These are phyloP conservation scores for Erysimum cheiranthoides DNA, from an alignment of 345 rosid genomes.

Conservation along the genomic window DNA sequence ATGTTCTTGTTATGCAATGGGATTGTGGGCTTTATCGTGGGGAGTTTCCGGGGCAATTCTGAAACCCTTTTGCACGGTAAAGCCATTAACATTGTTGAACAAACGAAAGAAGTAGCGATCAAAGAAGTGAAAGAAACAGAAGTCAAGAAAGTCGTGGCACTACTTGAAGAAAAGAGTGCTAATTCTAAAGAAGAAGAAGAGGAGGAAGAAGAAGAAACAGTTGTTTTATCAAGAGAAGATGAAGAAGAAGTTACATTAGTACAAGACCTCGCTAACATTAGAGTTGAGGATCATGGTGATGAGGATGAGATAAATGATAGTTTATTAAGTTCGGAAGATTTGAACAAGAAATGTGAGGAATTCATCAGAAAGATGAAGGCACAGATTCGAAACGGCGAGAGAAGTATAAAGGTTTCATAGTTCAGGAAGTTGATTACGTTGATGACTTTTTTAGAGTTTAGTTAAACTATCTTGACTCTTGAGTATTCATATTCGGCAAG, in stretches of 20 bases:
- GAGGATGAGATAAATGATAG: slow-evolving; percentile 37
- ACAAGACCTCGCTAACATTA: slow-evolving; percentile 18
- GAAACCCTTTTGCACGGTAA: slow-evolving; percentile 28
- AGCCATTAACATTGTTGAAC: slow-evolving; percentile 8
- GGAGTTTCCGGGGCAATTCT: slow-evolving; percentile 42
- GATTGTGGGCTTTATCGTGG: slow-evolving; percentile 57
- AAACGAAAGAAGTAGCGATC: slow-evolving; percentile 12
- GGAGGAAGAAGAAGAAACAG: slow-evolving; percentile 16
- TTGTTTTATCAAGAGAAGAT: slow-evolving; percentile 8
- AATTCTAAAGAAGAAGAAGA: slow-evolving; percentile 38
- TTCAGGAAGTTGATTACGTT: slow-evolving; percentile 15
- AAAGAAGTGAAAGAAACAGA: slow-evolving; percentile 15
- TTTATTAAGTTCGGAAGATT: slow-evolving; percentile 59
- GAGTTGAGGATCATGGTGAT: slow-evolving; percentile 11
- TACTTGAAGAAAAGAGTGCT: slow-evolving; percentile 34
- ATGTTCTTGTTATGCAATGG: slow-evolving; percentile 80
- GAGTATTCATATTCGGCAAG: neutral
- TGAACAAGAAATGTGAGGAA: slow-evolving; percentile 72
- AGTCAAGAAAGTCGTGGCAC: slow-evolving; percentile 26
- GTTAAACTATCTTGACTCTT: neutral
- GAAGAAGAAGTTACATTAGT: slow-evolving; percentile 27
- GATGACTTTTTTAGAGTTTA: neutral
- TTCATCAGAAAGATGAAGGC: slow-evolving; percentile 68
- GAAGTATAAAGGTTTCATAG: neutral
- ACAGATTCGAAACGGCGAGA: slow-evolving; percentile 40